Evolutionary conservation across 2,329 filamentous ascomycete genomes (phyloP).

Genomic region (Dryadomyces quercus-mongolicae): DNA sequence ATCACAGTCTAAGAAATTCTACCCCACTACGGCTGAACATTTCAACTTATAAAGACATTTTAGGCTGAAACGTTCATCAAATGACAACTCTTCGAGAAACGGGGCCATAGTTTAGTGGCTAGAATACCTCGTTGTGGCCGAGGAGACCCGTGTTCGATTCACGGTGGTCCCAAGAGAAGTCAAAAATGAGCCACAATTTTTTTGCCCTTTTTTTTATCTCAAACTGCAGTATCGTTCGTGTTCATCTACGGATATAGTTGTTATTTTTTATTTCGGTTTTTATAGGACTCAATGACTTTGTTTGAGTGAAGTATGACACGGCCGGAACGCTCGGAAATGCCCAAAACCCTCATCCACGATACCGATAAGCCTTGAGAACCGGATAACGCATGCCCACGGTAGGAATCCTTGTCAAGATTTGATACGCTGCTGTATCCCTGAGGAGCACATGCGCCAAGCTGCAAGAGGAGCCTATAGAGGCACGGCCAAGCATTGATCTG

Average conservation of each 20-base stretch:
- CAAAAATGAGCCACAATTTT: conserved; percentile 4
- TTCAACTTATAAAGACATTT: neutral
- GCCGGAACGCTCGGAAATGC: too few relatives aligned
- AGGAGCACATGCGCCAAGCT: too few relatives aligned
- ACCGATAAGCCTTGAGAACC: too few relatives aligned
- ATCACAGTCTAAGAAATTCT: neutral
- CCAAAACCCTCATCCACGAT: too few relatives aligned
- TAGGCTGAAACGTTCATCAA: neutral
- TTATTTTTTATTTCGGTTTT: neutral
- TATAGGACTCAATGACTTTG: too few relatives aligned
- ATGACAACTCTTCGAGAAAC: conserved; percentile 6
- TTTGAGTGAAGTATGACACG: too few relatives aligned
- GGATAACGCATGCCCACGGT: too few relatives aligned
- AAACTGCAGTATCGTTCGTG: neutral
- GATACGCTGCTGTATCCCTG: too few relatives aligned
- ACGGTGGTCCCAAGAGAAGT: conserved; percentile 8
- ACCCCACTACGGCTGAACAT: neutral
- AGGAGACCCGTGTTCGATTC: conserved; percentile 11
- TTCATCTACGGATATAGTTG: neutral
- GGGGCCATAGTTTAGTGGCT: conserved; percentile 13
- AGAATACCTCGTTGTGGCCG: conserved; percentile 14
- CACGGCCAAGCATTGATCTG: too few relatives aligned
- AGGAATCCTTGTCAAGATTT: too few relatives aligned
- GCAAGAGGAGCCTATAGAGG: too few relatives aligned
- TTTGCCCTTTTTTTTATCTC: neutral